phyloP scores from a whole-genome alignment of 495 filamentous ascomycete species.

The Aspergillus conjunctus region DNA sequence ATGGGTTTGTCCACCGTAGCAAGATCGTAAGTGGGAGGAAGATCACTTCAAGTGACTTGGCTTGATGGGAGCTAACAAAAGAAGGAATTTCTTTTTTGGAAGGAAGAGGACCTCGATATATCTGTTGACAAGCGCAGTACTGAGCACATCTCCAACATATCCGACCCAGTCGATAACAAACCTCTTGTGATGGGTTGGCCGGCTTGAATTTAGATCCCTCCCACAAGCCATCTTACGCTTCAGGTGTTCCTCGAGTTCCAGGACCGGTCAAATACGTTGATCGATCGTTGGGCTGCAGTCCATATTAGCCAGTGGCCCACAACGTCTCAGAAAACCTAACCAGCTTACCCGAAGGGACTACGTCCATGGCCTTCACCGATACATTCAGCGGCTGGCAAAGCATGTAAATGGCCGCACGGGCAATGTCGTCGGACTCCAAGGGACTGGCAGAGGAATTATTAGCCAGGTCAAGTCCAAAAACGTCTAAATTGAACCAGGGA shows the following conservation, averaged over 20 bases:
- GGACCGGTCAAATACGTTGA: conserved; percentile 11
- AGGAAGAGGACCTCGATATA: no score
- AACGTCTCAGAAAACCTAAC: neutral
- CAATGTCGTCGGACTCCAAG: neutral
- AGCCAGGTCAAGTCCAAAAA: neutral
- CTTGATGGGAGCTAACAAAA: no score
- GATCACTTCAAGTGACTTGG: no score
- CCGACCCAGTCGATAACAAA: no score
- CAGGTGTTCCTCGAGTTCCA: conserved; percentile 9
- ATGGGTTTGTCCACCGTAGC: no score
- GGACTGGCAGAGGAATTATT: neutral
- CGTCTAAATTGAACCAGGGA: neutral
- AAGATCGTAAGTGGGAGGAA: no score
- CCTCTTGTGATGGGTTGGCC: no score
- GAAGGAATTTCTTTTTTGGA: no score
- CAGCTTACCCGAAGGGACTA: conserved; percentile 8
- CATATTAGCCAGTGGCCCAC: neutral
- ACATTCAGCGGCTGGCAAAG: conserved; percentile 8
- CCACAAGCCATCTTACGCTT: no score
- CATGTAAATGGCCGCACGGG: conserved; percentile 1
- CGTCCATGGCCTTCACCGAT: conserved; percentile 11
- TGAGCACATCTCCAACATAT: no score
- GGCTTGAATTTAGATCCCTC: no score
- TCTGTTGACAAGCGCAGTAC: no score
- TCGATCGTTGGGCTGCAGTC: conserved; percentile 1